Percentiles rank a stretch among this genome's conserved stretches.
Conservation (phyloP, 805 yeast genomes). For the Diddensiella transvaalensis region DNA sequence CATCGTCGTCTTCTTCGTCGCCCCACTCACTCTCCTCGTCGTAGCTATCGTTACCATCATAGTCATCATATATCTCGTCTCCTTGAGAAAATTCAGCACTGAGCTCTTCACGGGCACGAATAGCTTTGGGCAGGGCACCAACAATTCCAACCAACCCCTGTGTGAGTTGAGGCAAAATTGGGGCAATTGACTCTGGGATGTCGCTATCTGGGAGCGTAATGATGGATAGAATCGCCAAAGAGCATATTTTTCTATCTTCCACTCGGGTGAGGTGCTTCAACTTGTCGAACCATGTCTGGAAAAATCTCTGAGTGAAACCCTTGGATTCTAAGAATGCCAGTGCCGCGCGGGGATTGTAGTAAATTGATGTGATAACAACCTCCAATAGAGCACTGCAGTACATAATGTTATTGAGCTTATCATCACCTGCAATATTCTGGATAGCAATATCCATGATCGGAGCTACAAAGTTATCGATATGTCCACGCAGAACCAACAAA, state of each 20-base stretch:
- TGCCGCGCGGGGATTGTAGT: conserved; percentile 55
- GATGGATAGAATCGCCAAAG: conserved; percentile 61
- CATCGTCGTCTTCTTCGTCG: conserved; percentile 28
- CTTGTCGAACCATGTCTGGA: conserved; percentile 62
- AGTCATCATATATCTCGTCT: conserved; percentile 37
- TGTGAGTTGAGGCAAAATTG: conserved; percentile 48
- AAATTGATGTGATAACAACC: conserved; percentile 59
- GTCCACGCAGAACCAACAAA: conserved; percentile 52
- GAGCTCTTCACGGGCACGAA: conserved; percentile 58
- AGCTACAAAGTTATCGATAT: conserved; percentile 45
- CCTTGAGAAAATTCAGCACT: conserved; percentile 48
- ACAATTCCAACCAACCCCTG: conserved; percentile 49
- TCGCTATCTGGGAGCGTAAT: conserved; percentile 34
- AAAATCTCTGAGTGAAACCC: conserved; percentile 46
- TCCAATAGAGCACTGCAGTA: conserved; percentile 53
- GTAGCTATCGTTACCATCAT: conserved; percentile 29
- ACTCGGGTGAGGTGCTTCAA: conserved; percentile 61
- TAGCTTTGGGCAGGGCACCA: conserved; percentile 66
- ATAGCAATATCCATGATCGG: conserved; percentile 44
- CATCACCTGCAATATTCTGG: conserved; percentile 37
- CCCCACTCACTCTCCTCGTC: conserved; percentile 30
- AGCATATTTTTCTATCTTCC: conserved; percentile 73
- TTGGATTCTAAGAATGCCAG: conserved; percentile 47
- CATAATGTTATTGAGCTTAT: conserved; percentile 33
- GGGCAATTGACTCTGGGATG: conserved; percentile 31